Evolutionary conservation across 1,284 basidiomycete species (phyloP).

Genomic region (Tylopilus sp.): DNA sequence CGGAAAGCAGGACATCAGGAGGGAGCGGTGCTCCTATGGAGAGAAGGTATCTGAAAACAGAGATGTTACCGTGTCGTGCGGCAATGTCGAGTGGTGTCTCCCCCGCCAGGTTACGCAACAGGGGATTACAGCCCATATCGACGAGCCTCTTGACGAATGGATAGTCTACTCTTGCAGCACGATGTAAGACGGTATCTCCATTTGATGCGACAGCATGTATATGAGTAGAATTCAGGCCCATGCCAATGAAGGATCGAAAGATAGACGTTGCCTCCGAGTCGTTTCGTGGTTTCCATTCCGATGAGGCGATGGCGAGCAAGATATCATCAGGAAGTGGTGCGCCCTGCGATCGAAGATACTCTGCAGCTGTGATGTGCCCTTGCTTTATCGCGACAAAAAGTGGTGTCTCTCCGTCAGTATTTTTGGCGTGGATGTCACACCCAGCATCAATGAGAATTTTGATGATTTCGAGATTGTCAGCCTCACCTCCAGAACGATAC

Average conservation of each 20-base stretch:
- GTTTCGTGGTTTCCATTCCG: too few relatives aligned
- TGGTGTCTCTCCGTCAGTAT: background rate
- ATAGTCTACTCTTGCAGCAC: background rate
- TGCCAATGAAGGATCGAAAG: background rate
- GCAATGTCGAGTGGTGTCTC: slow-evolving; percentile 9
- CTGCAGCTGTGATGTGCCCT: background rate
- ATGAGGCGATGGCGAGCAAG: background rate
- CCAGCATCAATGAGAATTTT: slow-evolving; percentile 4
- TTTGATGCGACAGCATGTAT: background rate
- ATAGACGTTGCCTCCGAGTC: background rate
- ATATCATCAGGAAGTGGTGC: background rate
- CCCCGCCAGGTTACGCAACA: background rate
- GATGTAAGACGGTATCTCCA: background rate
- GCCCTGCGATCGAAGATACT: slow-evolving; percentile 3
- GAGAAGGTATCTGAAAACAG: slow-evolving; percentile 3
- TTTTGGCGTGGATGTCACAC: background rate
- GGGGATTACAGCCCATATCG: slow-evolving; percentile 11
- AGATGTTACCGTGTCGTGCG: background rate
- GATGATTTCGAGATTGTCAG: background rate
- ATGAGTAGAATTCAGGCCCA: background rate
- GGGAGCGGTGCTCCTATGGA: slow-evolving; percentile 7
- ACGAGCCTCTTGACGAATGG: slow-evolving; percentile 1
- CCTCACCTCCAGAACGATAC: too few relatives aligned
- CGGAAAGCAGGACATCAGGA: slow-evolving; percentile 4
- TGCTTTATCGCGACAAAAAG: background rate